Evolutionary conservation across 2,329 filamentous ascomycete species (phyloP).

Genomic region (Byssothecium circinans): DNA sequence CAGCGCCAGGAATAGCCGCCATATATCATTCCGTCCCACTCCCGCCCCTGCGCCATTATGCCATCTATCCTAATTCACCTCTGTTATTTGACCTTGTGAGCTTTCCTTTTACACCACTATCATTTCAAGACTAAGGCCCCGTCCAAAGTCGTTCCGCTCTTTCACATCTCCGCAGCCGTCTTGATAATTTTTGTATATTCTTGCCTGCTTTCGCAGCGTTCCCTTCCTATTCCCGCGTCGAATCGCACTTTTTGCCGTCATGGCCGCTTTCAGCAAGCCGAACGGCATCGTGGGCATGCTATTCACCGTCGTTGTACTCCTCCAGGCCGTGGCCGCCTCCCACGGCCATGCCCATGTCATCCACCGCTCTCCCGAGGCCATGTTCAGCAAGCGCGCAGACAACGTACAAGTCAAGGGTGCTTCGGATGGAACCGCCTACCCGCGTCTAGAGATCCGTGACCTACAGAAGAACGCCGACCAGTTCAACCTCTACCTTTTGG

Average conservation of each 20-base stretch:
- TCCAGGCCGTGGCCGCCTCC: constrained; percentile 36
- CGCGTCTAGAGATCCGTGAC: constrained; percentile 68
- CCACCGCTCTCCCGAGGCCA: constrained; percentile 22
- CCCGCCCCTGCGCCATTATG: constrained; percentile 28
- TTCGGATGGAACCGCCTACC: constrained; percentile 18
- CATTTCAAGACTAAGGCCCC: constrained; percentile 32
- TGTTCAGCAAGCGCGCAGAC: constrained; percentile 29
- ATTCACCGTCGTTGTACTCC: constrained; percentile 35
- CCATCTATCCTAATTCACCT: constrained; percentile 35
- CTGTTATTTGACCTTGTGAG: constrained; percentile 32
- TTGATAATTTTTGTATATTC: constrained; percentile 15
- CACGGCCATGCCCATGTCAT: constrained; percentile 22
- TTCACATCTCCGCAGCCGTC: constrained; percentile 18
- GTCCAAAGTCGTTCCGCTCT: constrained; percentile 40
- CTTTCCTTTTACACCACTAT: constrained; percentile 21
- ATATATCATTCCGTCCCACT: constrained; percentile 34
- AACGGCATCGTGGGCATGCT: constrained; percentile 36
- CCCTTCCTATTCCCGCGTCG: constrained; percentile 7
- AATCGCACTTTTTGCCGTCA: constrained; percentile 12
- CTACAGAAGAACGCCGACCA: constrained; percentile 63
- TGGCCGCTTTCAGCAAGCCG: constrained; percentile 42
- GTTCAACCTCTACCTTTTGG: constrained; percentile 78
- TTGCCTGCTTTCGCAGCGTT: constrained; percentile 14
- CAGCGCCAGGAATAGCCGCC: constrained; percentile 21
- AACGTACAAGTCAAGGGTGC: constrained; percentile 29